phyloP scores from a whole-genome alignment of 805 yeast species.

The Yueomyces sp. region DNA sequence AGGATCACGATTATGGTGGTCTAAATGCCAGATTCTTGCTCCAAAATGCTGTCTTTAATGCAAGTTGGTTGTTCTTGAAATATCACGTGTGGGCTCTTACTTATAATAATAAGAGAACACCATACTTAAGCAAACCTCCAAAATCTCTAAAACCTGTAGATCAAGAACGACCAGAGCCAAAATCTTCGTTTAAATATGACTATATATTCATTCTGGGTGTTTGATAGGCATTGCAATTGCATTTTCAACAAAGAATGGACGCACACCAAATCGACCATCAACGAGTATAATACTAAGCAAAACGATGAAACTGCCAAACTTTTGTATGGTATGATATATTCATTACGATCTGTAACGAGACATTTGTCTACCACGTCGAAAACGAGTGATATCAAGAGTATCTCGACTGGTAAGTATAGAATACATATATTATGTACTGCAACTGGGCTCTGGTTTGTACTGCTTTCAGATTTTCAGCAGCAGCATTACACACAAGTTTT shows the following conservation, averaged over 20 bases:
- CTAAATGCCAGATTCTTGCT: no score
- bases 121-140: no score
- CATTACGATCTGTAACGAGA: constrained; percentile 63
- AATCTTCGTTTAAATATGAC: constrained; percentile 24
- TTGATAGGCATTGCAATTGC: constrained; percentile 87
- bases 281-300: constrained; percentile 38
- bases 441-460: constrained; percentile 61
- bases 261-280: constrained; percentile 21
- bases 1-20: no score
- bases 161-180: no score
- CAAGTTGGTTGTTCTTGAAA: no score
- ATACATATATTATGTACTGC: constrained; percentile 73
- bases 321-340: constrained; percentile 73
- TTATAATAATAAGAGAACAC: no score
- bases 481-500: constrained; percentile 17
- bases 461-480: constrained; percentile 48
- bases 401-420: constrained; percentile 63
- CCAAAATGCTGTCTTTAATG: no score
- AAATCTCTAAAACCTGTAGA: no score
- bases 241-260: constrained; percentile 69
- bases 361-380: constrained; percentile 27
- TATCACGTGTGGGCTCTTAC: no score
- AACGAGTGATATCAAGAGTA: constrained; percentile 22
- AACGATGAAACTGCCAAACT: constrained; percentile 65
- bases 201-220: constrained; percentile 77